Base-by-base conservation (phyloP, 2,329 filamentous ascomycete genomes). In the Colletotrichum abscissum region DNA sequence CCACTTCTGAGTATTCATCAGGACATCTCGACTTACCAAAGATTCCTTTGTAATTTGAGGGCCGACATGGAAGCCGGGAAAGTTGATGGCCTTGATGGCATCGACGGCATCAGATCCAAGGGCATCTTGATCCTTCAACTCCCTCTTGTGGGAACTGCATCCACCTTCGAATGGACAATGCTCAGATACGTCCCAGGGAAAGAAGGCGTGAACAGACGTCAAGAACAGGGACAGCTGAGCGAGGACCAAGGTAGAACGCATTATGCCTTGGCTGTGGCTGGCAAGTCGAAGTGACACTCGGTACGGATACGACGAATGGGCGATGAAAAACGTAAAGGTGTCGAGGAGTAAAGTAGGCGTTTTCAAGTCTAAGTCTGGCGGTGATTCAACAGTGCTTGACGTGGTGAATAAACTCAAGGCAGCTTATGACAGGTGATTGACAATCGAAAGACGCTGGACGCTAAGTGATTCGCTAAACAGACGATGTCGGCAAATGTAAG, bases 161-260 rank as follows among this genome's bases (percentile, higher is more conserved):
- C 78, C 69, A 54, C 74, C 64, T 80, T 78, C 63, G 80, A 65
- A 60, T 79, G 80, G 57, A 76, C 74, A 22, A 49, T 76, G 76
- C 28, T 71, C 69, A 9, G 86, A 86, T 26, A 78, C 79, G 19
- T 26, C 35, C 78, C 84, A 88, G 5, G 85, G 85, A 62, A 81
- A 87, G 78, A 90, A 88, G 65, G 88, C 88, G 65, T 84, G 79
- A 67, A 82, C 82, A 63, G 82, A 79, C 52, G 84, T 81, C 67
- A 84, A 81, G 81, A 85, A 88, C 78, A 89, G 78, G 76, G 86
- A 83, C 78, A 90, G 78, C 42, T 49, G 42, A 8, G 42, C 42
- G 77, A 86, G 85, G 72, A 86, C 77, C 56, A 89, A 76, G 72
- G 84, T 64, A 67, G 82, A 77, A 75, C 82, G 82, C 87, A 89